phyloP scores from a whole-genome alignment of 768 basidiomycete genomes.

The Gloeopeniophorella convolvens region DNA sequence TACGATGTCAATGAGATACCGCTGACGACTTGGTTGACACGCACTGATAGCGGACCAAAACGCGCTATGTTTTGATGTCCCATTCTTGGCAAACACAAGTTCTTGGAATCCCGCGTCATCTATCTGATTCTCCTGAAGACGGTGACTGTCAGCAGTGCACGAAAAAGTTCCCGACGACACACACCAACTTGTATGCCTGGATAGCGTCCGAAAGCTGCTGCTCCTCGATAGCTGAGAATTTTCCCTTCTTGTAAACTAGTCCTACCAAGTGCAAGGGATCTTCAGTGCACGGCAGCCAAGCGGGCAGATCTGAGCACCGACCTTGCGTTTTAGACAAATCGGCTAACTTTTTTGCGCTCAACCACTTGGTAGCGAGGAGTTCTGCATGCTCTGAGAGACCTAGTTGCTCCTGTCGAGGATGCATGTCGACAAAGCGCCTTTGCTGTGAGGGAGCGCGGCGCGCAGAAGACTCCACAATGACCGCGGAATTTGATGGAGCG shows the following conservation, averaged over 20 bases:
- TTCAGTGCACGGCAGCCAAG: not conserved
- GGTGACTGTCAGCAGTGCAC: slow-evolving; percentile 7
- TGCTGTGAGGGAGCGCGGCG: slow-evolving; percentile 1
- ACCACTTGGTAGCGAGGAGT: slow-evolving; percentile 74
- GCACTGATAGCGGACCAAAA: slow-evolving; percentile 82
- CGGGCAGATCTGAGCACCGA: slow-evolving; percentile 23
- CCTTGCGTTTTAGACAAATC: slow-evolving; percentile 67
- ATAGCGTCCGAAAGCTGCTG: slow-evolving; percentile 59
- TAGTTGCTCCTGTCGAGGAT: slow-evolving; percentile 28
- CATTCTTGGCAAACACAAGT: slow-evolving; percentile 63
- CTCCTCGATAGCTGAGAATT: slow-evolving; percentile 76
- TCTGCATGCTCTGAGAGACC: slow-evolving; percentile 53
- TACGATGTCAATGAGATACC: not conserved
- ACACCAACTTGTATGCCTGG: slow-evolving; percentile 51
- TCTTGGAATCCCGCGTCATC: slow-evolving; percentile 48
- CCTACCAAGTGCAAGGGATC: slow-evolving; percentile 36
- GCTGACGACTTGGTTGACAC: slow-evolving; percentile 21
- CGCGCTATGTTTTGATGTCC: slow-evolving; percentile 46
- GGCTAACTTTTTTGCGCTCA: slow-evolving; percentile 59
- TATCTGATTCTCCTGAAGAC: slow-evolving; percentile 43
- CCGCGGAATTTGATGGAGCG: not conserved
- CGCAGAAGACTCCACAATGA: not conserved
- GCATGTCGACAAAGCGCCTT: not conserved
- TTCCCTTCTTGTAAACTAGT: slow-evolving; percentile 83
- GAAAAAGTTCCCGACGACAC: slow-evolving; percentile 24